Base-by-base conservation (phyloP, 495 filamentous ascomycete genomes). In the Aspergillus sclerotiicarbonarius region DNA sequence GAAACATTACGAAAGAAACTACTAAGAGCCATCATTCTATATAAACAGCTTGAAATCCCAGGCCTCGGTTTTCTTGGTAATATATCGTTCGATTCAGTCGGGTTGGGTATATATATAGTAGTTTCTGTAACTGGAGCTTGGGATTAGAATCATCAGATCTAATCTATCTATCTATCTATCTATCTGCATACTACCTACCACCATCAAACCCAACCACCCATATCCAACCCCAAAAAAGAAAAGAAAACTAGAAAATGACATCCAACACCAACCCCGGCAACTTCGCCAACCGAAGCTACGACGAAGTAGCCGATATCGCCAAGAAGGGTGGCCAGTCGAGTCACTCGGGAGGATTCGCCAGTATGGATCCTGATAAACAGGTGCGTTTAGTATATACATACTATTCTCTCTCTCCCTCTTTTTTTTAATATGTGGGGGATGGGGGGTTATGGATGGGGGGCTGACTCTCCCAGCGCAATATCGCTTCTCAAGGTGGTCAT, bases 261-360 rank as follows among this genome's bases (percentile, higher is more conserved):
- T 56, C 53, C 19, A 60, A 85, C 62, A 70, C 69, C 33, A 88
- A 87, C 61, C 82, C 82, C 43, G 77, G 78, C 19, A 86, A 87
- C 67, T 87, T 87, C 69, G 79, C 82, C 72, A 86, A 87, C 71
- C 80, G 80, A 58, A 71, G 82, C 46, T 78, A 78, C 60, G 81
- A 83, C 43, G 80, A 87, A 56, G 82, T 86, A 16, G 71, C 71
- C 20, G 74, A 75, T 18, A 79, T 82, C 46, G 82, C 78, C 0
- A 62, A 67, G 1, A 82, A 82, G 62, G 81, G 80, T 6, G 80
- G 77, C n/a, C 74, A 79, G 51, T 68, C 72, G 35, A 73, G 75
- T 39, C 62, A 67, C 29, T 57, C 62, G n/a, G 70, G 67, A 30
- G 67, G 68, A 8, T 74, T 72, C 51, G 66, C 68, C 32, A 49